phyloP scores from a whole-genome alignment of 129 eudicot species.

The Centaurea solstitialis region DNA sequence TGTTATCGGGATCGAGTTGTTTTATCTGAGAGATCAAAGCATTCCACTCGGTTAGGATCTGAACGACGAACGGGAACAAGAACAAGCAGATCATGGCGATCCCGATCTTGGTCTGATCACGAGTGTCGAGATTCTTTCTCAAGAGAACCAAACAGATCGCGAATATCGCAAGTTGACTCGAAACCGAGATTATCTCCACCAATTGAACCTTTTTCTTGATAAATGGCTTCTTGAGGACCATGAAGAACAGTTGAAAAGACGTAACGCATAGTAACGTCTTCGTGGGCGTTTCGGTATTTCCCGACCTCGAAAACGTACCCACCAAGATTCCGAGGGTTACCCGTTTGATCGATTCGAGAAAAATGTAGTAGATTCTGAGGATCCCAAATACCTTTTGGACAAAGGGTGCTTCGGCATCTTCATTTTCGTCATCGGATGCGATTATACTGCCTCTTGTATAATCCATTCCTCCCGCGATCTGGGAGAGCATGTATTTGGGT shows the following conservation, averaged over 20 bases:
- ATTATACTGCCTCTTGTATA: constrained; percentile 56
- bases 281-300: constrained; percentile 59
- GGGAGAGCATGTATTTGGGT: constrained; percentile 97
- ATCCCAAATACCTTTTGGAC: constrained; percentile 87
- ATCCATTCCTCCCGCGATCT: constrained; percentile 48
- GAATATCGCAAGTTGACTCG: constrained; percentile 64
- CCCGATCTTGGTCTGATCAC: constrained; percentile 52
- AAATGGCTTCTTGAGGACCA: constrained; percentile 91
- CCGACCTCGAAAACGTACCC: constrained; percentile 53
- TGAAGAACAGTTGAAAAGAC: constrained; percentile 85
- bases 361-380: constrained; percentile 80
- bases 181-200: constrained; percentile 81
- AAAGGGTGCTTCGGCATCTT: constrained; percentile 93
- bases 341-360: constrained; percentile 71
- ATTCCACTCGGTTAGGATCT: constrained; percentile 75
- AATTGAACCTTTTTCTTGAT: constrained; percentile 85
- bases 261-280: constrained; percentile 60
- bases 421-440: constrained; percentile 95
- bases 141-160: constrained; percentile 53
- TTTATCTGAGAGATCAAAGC: constrained; percentile 64
- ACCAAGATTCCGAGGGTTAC: constrained; percentile 66
- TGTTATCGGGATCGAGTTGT: constrained; percentile 55
- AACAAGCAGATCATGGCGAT: constrained; percentile 63
- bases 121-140: constrained; percentile 39
- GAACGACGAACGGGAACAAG: constrained; percentile 49